A percentile compares a stretch with the other conserved stretches of the same genome.
phyloP scores from a whole-genome alignment of 1,139 yeast genomes.

The Saccharomyces hybrid region DNA sequence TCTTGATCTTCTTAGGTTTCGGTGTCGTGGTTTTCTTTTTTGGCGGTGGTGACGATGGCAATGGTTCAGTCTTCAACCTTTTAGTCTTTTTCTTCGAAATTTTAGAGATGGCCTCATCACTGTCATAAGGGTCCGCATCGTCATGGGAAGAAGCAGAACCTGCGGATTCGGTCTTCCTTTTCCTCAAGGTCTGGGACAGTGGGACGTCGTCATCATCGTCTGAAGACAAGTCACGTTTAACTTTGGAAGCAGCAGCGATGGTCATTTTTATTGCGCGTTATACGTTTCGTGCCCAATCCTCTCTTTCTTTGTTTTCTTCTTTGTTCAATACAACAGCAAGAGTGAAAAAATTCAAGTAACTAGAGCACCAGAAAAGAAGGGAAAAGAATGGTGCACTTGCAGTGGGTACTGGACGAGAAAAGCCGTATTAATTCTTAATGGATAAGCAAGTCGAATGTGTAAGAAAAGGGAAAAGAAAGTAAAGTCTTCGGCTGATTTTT shows the following conservation, averaged over 20 bases:
- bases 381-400: neutral
- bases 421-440: neutral
- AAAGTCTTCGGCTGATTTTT: neutral
- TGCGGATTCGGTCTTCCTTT: neutral
- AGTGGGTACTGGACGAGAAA: neutral
- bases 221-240: neutral
- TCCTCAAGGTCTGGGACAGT: neutral
- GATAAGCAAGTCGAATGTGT: neutral
- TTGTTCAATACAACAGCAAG: neutral
- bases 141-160: neutral
- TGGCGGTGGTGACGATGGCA: neutral
- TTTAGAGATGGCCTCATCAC: constrained; percentile 6
- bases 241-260: neutral
- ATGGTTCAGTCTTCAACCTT: constrained; percentile 5
- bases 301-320: neutral
- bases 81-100: constrained; percentile 7
- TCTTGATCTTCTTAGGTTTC: constrained; percentile 1
- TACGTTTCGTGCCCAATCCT: neutral
- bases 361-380: neutral
- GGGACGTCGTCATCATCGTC: neutral
- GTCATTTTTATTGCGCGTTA: neutral
- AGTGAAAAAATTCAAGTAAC: neutral
- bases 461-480: neutral
- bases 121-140: constrained; percentile 2
- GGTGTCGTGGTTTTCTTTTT: constrained; percentile 2